Evolutionary conservation across 805 yeast species (phyloP).

Genomic region (Nakazawaea pomicola): DNA sequence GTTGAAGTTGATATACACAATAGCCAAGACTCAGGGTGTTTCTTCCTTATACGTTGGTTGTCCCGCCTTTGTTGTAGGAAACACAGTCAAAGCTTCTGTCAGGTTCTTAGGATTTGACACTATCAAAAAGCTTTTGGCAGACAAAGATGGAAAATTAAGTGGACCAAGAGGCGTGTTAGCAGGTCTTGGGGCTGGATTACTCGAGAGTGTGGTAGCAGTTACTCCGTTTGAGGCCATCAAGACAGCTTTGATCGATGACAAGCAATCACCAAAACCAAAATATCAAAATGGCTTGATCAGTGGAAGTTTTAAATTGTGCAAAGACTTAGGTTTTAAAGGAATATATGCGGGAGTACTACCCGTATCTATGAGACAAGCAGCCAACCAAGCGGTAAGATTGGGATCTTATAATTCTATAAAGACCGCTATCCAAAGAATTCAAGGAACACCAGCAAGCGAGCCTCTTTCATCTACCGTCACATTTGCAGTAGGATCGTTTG

Average conservation of each 20-base stretch:
- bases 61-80: conserved; percentile 94
- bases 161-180: conserved; percentile 92
- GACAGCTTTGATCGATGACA: conserved; percentile 93
- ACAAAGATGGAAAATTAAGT: conserved; percentile 79
- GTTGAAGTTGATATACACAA: conserved; percentile 66
- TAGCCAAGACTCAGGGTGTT: conserved; percentile 75
- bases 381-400: conserved; percentile 90
- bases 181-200: conserved; percentile 94
- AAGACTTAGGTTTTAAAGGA: conserved; percentile 79
- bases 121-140: conserved; percentile 71
- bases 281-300: conserved; percentile 59
- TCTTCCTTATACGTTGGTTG: conserved; percentile 87
- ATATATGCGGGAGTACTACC: conserved; percentile 88
- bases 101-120: conserved; percentile 90
- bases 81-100: conserved; percentile 94
- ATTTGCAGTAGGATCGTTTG: conserved; percentile 83
- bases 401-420: conserved; percentile 92
- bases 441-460: conserved; percentile 59
- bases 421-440: conserved; percentile 65
- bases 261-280: conserved; percentile 67
- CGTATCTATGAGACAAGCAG: conserved; percentile 91
- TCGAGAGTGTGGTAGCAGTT: conserved; percentile 89
- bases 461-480: conserved; percentile 79
- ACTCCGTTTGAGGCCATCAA: conserved; percentile 97
- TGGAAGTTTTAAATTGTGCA: conserved; percentile 61